Evolutionary conservation across 352 stramenopile species (phyloP).

Genomic region (Pythium sp.): DNA sequence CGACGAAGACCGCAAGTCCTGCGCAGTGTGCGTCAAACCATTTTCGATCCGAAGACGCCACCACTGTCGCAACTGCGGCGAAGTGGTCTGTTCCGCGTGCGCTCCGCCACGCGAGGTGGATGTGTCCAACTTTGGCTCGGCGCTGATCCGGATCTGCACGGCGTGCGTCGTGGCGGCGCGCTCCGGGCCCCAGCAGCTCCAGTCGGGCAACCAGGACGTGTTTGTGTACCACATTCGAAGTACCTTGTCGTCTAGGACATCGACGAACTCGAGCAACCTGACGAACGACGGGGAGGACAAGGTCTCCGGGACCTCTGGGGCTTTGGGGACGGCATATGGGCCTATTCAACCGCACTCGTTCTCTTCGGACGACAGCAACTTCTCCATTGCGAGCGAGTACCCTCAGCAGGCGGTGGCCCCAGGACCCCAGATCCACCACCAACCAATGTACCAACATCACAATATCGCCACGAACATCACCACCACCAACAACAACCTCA

Average conservation of each 20-base stretch:
- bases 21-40: slow-evolving; percentile 61
- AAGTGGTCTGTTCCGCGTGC: slow-evolving; percentile 71
- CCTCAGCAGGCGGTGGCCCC: background rate
- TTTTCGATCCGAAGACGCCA: slow-evolving; percentile 63
- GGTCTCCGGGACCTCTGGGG: background rate
- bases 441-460: slow-evolving; percentile 4
- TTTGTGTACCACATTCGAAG: slow-evolving; percentile 43
- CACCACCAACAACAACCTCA: background rate
- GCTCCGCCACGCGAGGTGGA: slow-evolving; percentile 56
- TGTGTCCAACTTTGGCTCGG: slow-evolving; percentile 26
- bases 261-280: slow-evolving; percentile 30
- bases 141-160: slow-evolving; percentile 58
- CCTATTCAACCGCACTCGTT: slow-evolving; percentile 22
- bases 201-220: slow-evolving; percentile 23
- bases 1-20: slow-evolving; percentile 52
- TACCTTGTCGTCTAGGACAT: slow-evolving; percentile 26
- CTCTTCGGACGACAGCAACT: slow-evolving; percentile 47
- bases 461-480: background rate
- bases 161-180: slow-evolving; percentile 57
- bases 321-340: too few species aligned
- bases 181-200: slow-evolving; percentile 13
- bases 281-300: slow-evolving; percentile 2
- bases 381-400: slow-evolving; percentile 56
- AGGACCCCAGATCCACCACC: background rate
- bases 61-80: slow-evolving; percentile 69